Conservation (phyloP, 2,329 filamentous ascomycete genomes). For the Fusarium solani-melongenae region DNA sequence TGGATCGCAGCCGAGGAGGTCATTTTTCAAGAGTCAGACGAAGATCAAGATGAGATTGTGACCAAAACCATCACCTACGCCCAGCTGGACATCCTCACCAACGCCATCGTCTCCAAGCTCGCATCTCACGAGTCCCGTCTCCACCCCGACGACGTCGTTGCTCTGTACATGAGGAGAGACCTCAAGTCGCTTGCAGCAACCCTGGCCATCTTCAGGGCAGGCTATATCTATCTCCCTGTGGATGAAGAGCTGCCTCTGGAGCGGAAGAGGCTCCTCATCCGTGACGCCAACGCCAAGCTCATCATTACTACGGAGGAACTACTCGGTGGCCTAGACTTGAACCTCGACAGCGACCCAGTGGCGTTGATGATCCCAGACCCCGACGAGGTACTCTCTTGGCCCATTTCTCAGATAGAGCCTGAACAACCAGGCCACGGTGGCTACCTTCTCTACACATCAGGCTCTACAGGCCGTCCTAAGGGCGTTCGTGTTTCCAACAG, state of each 20-base stretch:
- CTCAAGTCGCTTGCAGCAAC: slow-evolving; percentile 14
- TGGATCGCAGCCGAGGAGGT: slow-evolving; percentile 22
- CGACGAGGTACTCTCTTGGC: not conserved
- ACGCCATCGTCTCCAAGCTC: not conserved
- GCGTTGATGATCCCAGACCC: not conserved
- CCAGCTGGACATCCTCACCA: not conserved
- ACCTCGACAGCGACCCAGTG: rapidly evolving
- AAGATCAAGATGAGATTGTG: not conserved
- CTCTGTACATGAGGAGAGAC: slow-evolving; percentile 13
- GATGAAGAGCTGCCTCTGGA: slow-evolving; percentile 9
- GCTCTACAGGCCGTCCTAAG: slow-evolving; percentile 21
- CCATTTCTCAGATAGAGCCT: not conserved
- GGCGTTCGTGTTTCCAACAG: slow-evolving; percentile 18
- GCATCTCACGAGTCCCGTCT: not conserved
- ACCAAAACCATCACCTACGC: slow-evolving; percentile 13
- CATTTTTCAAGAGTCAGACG: not conserved
- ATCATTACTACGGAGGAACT: slow-evolving; percentile 2
- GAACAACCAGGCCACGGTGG: not conserved
- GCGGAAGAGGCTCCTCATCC: slow-evolving; percentile 18
- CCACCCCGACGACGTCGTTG: slow-evolving; percentile 1
- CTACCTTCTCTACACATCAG: slow-evolving; percentile 28
- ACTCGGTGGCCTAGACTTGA: not conserved
- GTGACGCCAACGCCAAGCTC: slow-evolving; percentile 11
- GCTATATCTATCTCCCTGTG: slow-evolving; percentile 4
- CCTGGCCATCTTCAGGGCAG: slow-evolving; percentile 19